Evolutionary conservation across 2,329 filamentous ascomycete species (phyloP).

Genomic region (Stagonosporopsis rhizophila): DNA sequence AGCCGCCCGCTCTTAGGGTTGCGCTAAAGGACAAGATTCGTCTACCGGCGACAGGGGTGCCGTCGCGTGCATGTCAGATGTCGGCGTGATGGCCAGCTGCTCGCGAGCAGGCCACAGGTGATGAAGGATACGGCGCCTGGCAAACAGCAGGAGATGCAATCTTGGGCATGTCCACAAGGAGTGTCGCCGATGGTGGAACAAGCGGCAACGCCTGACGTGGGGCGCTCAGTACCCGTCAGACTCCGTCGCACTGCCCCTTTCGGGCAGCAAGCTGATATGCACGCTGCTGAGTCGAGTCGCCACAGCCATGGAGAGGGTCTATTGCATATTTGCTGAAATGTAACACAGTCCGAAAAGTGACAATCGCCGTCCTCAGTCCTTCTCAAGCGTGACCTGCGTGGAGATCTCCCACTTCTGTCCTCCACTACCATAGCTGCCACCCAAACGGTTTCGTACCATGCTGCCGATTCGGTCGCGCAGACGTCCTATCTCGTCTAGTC

Average conservation of each 20-base stretch:
- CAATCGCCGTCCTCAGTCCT: conserved; percentile 41
- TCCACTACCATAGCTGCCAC: conserved; percentile 83
- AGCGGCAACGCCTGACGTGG: conserved; percentile 21
- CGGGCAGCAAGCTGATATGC: conserved; percentile 30
- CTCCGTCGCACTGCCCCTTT: conserved; percentile 20
- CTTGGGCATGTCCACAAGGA: conserved; percentile 6
- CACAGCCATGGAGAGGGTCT: conserved; percentile 27
- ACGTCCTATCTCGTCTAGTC: conserved; percentile 69
- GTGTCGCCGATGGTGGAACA: conserved; percentile 13
- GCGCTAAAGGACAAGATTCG: conserved; percentile 29
- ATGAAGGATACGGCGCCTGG: conserved; percentile 20
- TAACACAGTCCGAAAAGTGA: conserved; percentile 24
- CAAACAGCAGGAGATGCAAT: conserved; percentile 7
- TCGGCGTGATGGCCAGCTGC: conserved; percentile 37
- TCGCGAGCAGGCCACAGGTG: conserved; percentile 27
- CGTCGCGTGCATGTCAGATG: conserved; percentile 33
- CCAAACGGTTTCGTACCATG: conserved; percentile 83
- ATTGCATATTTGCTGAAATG: conserved; percentile 23
- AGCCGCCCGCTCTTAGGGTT: conserved; percentile 33
- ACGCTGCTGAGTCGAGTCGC: conserved; percentile 29
- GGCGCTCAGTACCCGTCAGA: conserved; percentile 11
- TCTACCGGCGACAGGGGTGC: conserved; percentile 29
- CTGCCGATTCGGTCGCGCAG: conserved; percentile 78
- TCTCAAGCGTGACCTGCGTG: conserved; percentile 73
- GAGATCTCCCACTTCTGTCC: conserved; percentile 92